A percentile compares a stretch with the other conserved stretches of the same genome.
Evolutionary conservation across 495 filamentous ascomycete species (phyloP).

Genomic region (Rusavskia elegans): DNA sequence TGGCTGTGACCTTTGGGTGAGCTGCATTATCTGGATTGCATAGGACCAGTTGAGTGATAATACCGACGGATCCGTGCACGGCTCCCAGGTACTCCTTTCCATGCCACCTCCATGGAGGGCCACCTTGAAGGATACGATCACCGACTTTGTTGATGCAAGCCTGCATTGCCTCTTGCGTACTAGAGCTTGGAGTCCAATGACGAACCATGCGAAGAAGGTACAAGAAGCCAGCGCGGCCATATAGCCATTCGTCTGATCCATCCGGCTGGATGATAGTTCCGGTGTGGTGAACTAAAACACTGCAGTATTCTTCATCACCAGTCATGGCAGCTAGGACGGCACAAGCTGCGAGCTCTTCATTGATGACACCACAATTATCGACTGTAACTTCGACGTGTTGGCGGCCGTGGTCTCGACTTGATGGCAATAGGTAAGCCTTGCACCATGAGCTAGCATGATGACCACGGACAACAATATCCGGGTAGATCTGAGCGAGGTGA

Average conservation of each 20-base stretch:
- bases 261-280: conserved; percentile 22
- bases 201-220: conserved; percentile 34
- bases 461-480: conserved; percentile 28
- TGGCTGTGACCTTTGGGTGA: conserved; percentile 22
- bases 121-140: conserved; percentile 19
- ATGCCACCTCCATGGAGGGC: conserved; percentile 42
- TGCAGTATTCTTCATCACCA: conserved; percentile 24
- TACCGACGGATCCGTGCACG: conserved; percentile 44
- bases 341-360: conserved; percentile 37
- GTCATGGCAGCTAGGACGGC: conserved; percentile 33
- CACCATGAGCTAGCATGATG: conserved; percentile 27
- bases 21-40: conserved; percentile 14
- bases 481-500: conserved; percentile 28
- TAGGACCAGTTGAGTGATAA: conserved; percentile 45
- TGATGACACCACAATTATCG: conserved; percentile 33
- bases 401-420: conserved; percentile 5
- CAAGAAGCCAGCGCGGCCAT: conserved; percentile 43
- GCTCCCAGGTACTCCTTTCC: conserved; percentile 43
- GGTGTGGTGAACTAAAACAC: conserved; percentile 23
- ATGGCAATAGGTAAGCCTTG: conserved; percentile 20
- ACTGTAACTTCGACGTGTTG: conserved; percentile 6
- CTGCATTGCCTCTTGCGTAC: conserved; percentile 3
- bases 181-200: conserved; percentile 5
- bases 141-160: conserved; percentile 15
- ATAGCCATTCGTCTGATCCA: conserved; percentile 34